Base-by-base conservation (phyloP, 2,329 filamentous ascomycete genomes). In the Harringtonia lauricola region DNA sequence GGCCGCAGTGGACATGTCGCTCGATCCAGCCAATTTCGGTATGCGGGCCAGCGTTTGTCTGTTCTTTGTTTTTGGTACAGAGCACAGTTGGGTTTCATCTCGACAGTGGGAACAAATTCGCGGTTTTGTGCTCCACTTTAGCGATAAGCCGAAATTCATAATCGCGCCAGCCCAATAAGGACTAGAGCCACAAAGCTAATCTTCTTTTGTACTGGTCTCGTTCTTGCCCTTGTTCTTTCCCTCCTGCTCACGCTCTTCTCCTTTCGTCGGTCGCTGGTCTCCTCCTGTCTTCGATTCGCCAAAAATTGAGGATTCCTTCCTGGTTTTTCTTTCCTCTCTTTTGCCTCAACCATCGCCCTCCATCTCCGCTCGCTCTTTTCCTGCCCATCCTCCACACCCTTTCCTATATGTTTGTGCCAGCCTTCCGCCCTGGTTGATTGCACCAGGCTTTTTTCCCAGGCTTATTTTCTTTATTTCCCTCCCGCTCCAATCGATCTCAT, bases 371-470 rank as follows among this genome's bases (percentile, higher is more conserved):
- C 40, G 18, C 41, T 39, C 33, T 39, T 37, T 28, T 44, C 36
- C 36, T 26, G 13, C 26, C 28, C 18, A 33, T 10, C 26, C 9
- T 19, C 34, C 31, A 30, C 29, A 28, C 18, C 21, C 14, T 38
- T 14, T 24, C 14, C 22, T 39, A 37, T 45, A 49, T 48, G 45
- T 29, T 33, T 31, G 33, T 41, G 28, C n/a, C 36, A 13, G 19
- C 36, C 4, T 30, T 17, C 13, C 22, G 28, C 18, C 47, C 46
- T 48, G 49, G 45, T 50, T 51, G 44, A 49, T 17, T 38, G 46
- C 39, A 46, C 46, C 49, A 38, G 49, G 49, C 22, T 34, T n/a
- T 28, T 24, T 35, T n/a, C 24, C 24, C 6, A 10, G 10, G 6
- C 33, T 24, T 24, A 13, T 18, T 36, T n/a, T 29, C 10, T 17